Evolutionary conservation across 345 rosid genomes (phyloP), one percentile per base, ranked within the genome.

Genomic region (Murraya koenigii): DNA sequence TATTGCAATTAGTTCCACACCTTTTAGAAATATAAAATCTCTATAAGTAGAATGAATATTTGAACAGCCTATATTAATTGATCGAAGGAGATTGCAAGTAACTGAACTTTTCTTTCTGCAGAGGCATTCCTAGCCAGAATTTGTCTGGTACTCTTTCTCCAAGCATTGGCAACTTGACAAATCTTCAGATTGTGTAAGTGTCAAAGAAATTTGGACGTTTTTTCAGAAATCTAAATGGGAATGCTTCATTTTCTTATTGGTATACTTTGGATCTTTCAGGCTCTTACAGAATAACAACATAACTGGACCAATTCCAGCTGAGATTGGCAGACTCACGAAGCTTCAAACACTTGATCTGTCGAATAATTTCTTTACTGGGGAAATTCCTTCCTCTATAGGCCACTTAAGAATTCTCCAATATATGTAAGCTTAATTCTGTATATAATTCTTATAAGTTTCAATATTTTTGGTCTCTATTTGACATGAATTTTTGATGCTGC

Each of bases 341-440:
- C 94, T 96, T 78, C 90, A 84, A 55, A 96, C 99, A 33, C 92
- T 96, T 75, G 99, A 96, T 88, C 94, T 96, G 76, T 96, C 99
- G 61, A 81, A 85, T 70, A 96, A 96, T 74, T 83, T 87, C 83
- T 91, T 94, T 86, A 82, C 79, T 7, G 95, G 95, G 6, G 85
- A 86, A 81, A 81, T 96, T 69, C 98, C 98, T 28, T 63, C 79
- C 44, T 88, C 98, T 59, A 30, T 94, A 62, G 93, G 97, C 74
- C 83, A 80, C 69, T 77, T 96, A 60, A 82, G 82, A 78, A 85
- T 81, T 87, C 90, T 96, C 44, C 96, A 94, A 71, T 96, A 94
- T 89, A 71, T 96, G 98, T 96, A 90, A 87, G 95, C 78, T 49
- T 49, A 58, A 19, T 61, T 79, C 19, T 17, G 35, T 23, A 13